A percentile compares a stretch with the other conserved stretches of the same genome.
Conservation (phyloP, 2,329 filamentous ascomycete species). For the Fusarium solani-melongenae region DNA sequence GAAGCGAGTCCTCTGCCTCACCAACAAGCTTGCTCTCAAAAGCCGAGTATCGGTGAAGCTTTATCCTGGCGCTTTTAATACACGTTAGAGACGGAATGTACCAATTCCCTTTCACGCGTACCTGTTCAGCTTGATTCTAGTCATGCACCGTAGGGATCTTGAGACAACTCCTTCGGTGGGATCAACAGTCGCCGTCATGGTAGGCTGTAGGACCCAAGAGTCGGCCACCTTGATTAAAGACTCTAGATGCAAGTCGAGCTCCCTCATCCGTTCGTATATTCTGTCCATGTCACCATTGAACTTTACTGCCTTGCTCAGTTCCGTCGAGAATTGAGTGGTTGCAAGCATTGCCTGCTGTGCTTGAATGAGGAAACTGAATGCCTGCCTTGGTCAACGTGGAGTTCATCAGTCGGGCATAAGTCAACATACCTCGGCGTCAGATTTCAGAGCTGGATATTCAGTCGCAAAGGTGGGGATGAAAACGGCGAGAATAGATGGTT, state of each 20-base stretch:
- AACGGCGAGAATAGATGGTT: neutral
- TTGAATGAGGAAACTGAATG: neutral
- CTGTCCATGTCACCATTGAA: neutral
- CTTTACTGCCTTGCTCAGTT: neutral
- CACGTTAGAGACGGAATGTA: neutral
- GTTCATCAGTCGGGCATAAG: neutral
- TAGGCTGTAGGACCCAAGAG: neutral
- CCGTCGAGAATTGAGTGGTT: neutral
- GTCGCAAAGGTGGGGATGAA: neutral
- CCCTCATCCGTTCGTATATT: neutral
- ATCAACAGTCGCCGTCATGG: neutral
- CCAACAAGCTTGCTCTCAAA: neutral
- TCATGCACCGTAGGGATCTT: neutral
- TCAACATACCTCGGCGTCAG: neutral
- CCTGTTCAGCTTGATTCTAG: neutral
- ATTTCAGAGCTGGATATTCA: neutral
- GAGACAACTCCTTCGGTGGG: neutral
- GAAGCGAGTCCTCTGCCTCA: neutral
- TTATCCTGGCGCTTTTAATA: neutral
- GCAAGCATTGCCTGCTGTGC: neutral
- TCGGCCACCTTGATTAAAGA: neutral
- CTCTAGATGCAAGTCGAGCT: neutral
- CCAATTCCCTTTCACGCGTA: neutral
- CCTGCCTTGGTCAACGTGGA: neutral
- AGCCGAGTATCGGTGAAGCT: neutral